These are phyloP conservation scores for Aspergillus ustus DNA, from an alignment of 2,329 filamentous ascomycete genomes.

Conservation along the genomic window DNA sequence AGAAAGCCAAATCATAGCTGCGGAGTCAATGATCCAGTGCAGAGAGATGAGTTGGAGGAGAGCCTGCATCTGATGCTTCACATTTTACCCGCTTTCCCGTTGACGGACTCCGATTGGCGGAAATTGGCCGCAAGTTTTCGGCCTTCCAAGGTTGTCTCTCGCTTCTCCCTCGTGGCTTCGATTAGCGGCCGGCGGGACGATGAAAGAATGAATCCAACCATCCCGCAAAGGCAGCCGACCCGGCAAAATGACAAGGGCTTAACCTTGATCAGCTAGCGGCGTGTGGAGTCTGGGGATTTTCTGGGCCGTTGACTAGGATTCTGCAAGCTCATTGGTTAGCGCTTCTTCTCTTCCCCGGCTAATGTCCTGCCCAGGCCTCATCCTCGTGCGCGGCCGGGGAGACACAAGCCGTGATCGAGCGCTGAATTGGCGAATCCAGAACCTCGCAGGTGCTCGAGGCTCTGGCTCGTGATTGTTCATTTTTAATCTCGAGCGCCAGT, in stretches of 20 bases:
- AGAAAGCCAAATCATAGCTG: neutral
- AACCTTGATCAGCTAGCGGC: slow-evolving; percentile 10
- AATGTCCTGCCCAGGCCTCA: slow-evolving; percentile 7
- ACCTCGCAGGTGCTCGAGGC: neutral
- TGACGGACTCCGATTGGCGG: slow-evolving; percentile 8
- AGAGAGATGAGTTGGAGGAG: neutral
- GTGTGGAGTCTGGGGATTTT: slow-evolving; percentile 13
- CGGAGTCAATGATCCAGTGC: neutral
- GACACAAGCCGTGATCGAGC: neutral
- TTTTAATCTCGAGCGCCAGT: slow-evolving; percentile 3
- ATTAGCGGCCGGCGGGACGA: slow-evolving; percentile 3
- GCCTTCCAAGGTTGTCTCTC: neutral
- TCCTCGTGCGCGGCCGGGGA: neutral
- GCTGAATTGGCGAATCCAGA: slow-evolving; percentile 9
- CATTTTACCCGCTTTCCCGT: neutral
- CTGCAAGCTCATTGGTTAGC: slow-evolving; percentile 10
- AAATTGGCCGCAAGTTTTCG: slow-evolving; percentile 8
- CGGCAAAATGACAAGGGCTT: slow-evolving; percentile 9
- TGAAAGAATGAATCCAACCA: neutral
- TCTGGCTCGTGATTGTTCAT: slow-evolving; percentile 6
- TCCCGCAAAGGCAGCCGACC: neutral
- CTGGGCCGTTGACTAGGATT: neutral
- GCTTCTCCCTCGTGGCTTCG: neutral
- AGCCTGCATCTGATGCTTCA: neutral
- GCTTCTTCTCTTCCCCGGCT: slow-evolving; percentile 9